Evolutionary conservation across 495 filamentous ascomycete species (phyloP).

Genomic region (Hapsidospora chrysogenum): DNA sequence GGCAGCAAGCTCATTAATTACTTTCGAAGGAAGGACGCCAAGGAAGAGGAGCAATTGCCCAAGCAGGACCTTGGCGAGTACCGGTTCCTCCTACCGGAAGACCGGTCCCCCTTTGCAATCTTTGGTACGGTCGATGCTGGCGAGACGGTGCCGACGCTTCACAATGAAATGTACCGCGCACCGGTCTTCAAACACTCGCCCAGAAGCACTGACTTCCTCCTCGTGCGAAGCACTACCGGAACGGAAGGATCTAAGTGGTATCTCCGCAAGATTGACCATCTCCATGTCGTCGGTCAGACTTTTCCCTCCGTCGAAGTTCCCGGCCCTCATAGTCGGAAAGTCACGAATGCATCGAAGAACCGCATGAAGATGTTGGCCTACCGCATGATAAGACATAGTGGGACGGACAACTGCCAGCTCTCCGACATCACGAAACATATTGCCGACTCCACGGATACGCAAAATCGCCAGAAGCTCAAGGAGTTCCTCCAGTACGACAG

Average conservation of each 20-base stretch:
- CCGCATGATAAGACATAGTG: slow-evolving; percentile 48
- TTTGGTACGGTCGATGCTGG: slow-evolving; percentile 88
- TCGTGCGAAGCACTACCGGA: slow-evolving; percentile 62
- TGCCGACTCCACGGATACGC: slow-evolving; percentile 76
- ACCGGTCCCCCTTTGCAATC: slow-evolving; percentile 86
- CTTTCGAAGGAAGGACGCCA: slow-evolving; percentile 78
- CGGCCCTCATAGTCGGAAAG: slow-evolving; percentile 79
- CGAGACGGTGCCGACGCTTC: slow-evolving; percentile 71
- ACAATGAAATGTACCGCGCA: slow-evolving; percentile 89
- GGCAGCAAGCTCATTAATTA: slow-evolving; percentile 90
- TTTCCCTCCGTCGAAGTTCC: slow-evolving; percentile 86
- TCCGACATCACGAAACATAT: slow-evolving; percentile 77
- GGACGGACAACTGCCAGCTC: slow-evolving; percentile 52
- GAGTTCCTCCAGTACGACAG: slow-evolving; percentile 86
- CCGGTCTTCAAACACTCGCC: slow-evolving; percentile 79
- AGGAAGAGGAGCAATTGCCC: slow-evolving; percentile 40
- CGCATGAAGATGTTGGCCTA: slow-evolving; percentile 90
- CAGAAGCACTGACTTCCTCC: slow-evolving; percentile 71
- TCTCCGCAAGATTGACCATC: slow-evolving; percentile 71
- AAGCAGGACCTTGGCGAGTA: slow-evolving; percentile 61
- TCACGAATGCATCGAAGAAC: slow-evolving; percentile 88
- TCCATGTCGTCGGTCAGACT: slow-evolving; percentile 80
- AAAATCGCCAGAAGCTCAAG: slow-evolving; percentile 90
- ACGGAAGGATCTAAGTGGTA: slow-evolving; percentile 58
- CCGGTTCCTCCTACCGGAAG: slow-evolving; percentile 70